These are phyloP conservation scores for Cunninghamia lanceolata DNA, from an alignment of 75 land plant genomes.

Conservation along the genomic window DNA sequence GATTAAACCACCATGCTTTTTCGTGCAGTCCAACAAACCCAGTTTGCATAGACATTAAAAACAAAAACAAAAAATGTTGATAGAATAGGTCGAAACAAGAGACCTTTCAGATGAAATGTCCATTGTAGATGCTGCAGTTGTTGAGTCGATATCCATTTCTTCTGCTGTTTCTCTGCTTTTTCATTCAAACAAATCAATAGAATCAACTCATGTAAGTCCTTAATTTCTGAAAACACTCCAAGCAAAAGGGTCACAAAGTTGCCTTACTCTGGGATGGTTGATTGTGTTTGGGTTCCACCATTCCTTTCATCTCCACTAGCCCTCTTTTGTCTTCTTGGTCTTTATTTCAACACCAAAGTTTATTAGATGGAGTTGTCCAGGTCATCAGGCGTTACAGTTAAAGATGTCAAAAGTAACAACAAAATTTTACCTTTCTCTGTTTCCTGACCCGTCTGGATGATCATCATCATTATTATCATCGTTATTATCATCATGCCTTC, in stretches of 20 bases:
- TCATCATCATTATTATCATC: constrained; percentile 14
- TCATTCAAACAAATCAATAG: background rate
- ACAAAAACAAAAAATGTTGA: background rate
- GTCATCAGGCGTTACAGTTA: background rate
- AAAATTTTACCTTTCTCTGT: constrained; percentile 17
- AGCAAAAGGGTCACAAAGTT: background rate
- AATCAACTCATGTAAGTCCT: background rate
- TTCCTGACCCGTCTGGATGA: constrained; percentile 11
- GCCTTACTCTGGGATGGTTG: constrained; percentile 8
- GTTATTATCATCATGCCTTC: constrained; percentile 11
- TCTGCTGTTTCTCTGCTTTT: constrained; percentile 24
- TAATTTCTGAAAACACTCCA: background rate
- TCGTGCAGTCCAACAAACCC: no score
- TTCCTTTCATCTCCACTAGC: background rate
- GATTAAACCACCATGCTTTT: background rate
- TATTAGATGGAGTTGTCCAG: background rate
- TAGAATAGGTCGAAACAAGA: constrained; percentile 11
- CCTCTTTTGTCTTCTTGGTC: background rate
- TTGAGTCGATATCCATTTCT: constrained; percentile 50
- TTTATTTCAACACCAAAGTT: background rate
- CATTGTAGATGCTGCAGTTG: constrained; percentile 8
- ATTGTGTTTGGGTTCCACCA: constrained; percentile 4
- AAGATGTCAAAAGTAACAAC: no score
- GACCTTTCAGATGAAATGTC: constrained; percentile 46
- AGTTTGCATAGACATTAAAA: background rate